phyloP scores from a whole-genome alignment of 192 early-diverging fungal genomes.

The Cladochytrium replicatum region DNA sequence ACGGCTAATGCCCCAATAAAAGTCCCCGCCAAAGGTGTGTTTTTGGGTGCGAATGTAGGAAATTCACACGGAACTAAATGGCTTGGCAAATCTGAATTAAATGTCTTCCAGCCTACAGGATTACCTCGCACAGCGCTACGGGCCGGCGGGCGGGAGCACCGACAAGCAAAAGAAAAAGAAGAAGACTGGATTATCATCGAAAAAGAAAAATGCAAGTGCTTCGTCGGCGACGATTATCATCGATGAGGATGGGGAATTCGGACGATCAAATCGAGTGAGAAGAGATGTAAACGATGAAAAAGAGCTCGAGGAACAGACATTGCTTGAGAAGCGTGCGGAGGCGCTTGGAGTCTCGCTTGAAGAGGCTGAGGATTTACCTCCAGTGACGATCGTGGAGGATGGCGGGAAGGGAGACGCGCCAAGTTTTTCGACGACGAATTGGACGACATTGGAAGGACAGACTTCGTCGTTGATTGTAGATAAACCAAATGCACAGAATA shows the following conservation, averaged over 20 bases:
- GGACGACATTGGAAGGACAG: background rate
- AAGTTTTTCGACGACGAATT: background rate
- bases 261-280: background rate
- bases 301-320: background rate
- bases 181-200: too few relatives aligned
- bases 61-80: too few relatives aligned
- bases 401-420: slow-evolving; percentile 1
- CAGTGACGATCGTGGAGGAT: background rate
- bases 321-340: too few relatives aligned
- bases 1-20: too few relatives aligned
- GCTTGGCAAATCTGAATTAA: too few relatives aligned
- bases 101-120: too few relatives aligned
- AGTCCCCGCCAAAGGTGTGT: too few relatives aligned
- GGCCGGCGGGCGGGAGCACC: too few relatives aligned
- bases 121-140: too few relatives aligned
- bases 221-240: slow-evolving; percentile 13
- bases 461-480: background rate
- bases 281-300: background rate
- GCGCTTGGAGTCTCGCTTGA: too few relatives aligned
- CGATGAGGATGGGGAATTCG: background rate
- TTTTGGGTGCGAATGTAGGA: too few relatives aligned
- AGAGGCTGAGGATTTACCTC: background rate
- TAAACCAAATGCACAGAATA: too few relatives aligned
- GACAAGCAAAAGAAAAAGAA: slow-evolving; percentile 12
- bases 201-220: slow-evolving; percentile 1